Evolutionary conservation across 2,329 filamentous ascomycete genomes (phyloP).

Genomic region (Periconia macrospinosa): DNA sequence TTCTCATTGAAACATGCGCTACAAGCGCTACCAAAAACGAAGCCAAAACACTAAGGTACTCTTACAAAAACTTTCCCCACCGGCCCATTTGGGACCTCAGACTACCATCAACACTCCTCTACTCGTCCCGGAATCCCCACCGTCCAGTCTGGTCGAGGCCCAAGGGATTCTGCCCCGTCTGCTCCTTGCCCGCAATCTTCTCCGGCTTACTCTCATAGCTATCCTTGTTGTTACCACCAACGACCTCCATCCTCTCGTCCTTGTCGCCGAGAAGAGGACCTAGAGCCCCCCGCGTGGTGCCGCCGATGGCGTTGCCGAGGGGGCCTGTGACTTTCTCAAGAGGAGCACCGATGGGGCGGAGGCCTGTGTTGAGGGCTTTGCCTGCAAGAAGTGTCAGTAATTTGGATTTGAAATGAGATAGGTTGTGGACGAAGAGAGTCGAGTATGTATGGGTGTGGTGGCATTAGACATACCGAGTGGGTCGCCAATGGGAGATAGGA

Average conservation of each 20-base stretch:
- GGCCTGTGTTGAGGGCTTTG: constrained; percentile 40
- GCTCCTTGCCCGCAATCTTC: constrained; percentile 42
- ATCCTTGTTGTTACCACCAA: constrained; percentile 46
- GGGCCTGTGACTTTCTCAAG: constrained; percentile 43
- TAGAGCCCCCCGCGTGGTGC: constrained; percentile 38
- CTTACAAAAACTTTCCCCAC: too few species aligned
- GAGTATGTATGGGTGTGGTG: too few species aligned
- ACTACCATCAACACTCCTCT: constrained; percentile 5
- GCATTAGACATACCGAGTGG: constrained; percentile 29
- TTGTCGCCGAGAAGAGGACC: constrained; percentile 39
- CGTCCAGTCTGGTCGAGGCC: constrained; percentile 42
- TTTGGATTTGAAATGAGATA: background rate
- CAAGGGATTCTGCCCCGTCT: constrained; percentile 44
- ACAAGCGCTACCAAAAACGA: too few species aligned
- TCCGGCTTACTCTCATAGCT: constrained; percentile 39
- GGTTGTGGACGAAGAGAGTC: too few species aligned
- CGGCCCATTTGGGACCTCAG: constrained; percentile 1
- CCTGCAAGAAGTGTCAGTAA: constrained; percentile 23
- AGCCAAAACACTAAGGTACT: too few species aligned
- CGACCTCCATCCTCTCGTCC: constrained; percentile 37
- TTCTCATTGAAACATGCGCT: too few species aligned
- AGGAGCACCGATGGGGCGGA: constrained; percentile 43
- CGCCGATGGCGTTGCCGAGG: constrained; percentile 40
- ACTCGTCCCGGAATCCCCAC: constrained; percentile 40
- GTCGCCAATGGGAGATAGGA: constrained; percentile 34